Evolutionary conservation across 192 early-diverging fungal species (phyloP).

Genomic region (Gonapodya prolifera): DNA sequence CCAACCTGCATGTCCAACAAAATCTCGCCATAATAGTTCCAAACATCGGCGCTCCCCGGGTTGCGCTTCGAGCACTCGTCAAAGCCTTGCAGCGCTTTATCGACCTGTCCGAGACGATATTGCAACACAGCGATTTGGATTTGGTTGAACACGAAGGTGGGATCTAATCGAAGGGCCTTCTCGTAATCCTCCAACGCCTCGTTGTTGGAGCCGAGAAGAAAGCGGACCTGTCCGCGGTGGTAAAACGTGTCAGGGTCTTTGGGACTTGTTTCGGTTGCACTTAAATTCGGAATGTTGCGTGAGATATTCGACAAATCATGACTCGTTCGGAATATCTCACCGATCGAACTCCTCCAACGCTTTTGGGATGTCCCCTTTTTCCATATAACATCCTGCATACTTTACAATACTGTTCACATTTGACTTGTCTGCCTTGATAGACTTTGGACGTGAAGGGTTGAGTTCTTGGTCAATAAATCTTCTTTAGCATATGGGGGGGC

Average conservation of each 20-base stretch:
- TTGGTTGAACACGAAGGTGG: slow-evolving; percentile 63
- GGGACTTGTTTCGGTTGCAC: slow-evolving; percentile 47
- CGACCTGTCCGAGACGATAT: slow-evolving; percentile 76
- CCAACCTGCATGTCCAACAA: slow-evolving; percentile 44
- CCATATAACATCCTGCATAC: slow-evolving; percentile 2
- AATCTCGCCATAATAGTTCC: slow-evolving; percentile 97
- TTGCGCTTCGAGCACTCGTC: slow-evolving; percentile 67
- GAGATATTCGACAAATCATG: background rate
- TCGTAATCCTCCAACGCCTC: slow-evolving; percentile 76
- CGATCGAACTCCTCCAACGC: slow-evolving; percentile 57
- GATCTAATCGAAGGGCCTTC: slow-evolving; percentile 64
- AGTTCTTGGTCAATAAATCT: background rate
- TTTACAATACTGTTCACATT: slow-evolving; percentile 2
- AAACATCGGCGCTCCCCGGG: slow-evolving; percentile 68
- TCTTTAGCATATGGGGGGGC: background rate
- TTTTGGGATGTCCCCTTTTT: slow-evolving; percentile 27
- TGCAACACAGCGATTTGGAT: slow-evolving; percentile 91
- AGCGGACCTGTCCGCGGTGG: slow-evolving; percentile 68
- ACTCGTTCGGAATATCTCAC: background rate
- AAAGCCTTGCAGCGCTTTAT: slow-evolving; percentile 63
- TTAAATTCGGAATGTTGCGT: background rate
- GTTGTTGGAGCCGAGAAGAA: slow-evolving; percentile 68
- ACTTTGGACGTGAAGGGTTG: too few species aligned
- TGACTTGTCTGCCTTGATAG: background rate
- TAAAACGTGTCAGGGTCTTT: slow-evolving; percentile 84